Conservation (phyloP, 2,329 filamentous ascomycete species). For the Clonostachys chloroleuca region DNA sequence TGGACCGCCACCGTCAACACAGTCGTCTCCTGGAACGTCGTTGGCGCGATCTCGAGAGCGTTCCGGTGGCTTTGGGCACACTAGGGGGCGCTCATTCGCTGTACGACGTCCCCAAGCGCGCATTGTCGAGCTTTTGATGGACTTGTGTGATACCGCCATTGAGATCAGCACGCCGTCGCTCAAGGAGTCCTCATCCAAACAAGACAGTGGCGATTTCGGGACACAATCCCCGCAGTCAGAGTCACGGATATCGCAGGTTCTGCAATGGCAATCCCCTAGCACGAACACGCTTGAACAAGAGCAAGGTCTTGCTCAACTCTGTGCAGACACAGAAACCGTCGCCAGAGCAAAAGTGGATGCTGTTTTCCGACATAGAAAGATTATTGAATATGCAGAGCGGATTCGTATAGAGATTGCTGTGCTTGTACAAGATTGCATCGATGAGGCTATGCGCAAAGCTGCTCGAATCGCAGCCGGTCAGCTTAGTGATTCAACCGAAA, state of each 20-base stretch:
- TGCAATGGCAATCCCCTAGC: constrained; percentile 95
- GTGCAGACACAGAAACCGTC: constrained; percentile 80
- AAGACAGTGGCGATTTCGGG: constrained; percentile 68
- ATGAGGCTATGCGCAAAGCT: constrained; percentile 85
- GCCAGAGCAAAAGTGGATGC: constrained; percentile 89
- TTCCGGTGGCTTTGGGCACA: constrained; percentile 74
- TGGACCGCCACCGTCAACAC: constrained; percentile 67
- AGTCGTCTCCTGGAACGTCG: constrained; percentile 67
- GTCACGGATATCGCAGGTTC: constrained; percentile 85
- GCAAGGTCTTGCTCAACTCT: constrained; percentile 82
- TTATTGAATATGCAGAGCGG: constrained; percentile 93
- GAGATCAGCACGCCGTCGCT: constrained; percentile 93
- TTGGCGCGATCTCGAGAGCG: constrained; percentile 70
- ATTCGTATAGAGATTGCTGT: constrained; percentile 92
- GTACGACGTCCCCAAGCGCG: constrained; percentile 84
- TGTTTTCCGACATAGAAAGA: constrained; percentile 83
- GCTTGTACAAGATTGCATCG: constrained; percentile 91
- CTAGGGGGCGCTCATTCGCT: constrained; percentile 82
- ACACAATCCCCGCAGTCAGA: constrained; percentile 96
- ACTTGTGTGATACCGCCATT: constrained; percentile 91
- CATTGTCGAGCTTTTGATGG: constrained; percentile 90
- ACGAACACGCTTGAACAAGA: constrained; percentile 90
- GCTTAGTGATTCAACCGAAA: constrained; percentile 70
- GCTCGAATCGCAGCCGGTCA: constrained; percentile 82
- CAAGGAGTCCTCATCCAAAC: constrained; percentile 67